phyloP scores from a whole-genome alignment of 495 filamentous ascomycete genomes.

The Viridothelium virens region DNA sequence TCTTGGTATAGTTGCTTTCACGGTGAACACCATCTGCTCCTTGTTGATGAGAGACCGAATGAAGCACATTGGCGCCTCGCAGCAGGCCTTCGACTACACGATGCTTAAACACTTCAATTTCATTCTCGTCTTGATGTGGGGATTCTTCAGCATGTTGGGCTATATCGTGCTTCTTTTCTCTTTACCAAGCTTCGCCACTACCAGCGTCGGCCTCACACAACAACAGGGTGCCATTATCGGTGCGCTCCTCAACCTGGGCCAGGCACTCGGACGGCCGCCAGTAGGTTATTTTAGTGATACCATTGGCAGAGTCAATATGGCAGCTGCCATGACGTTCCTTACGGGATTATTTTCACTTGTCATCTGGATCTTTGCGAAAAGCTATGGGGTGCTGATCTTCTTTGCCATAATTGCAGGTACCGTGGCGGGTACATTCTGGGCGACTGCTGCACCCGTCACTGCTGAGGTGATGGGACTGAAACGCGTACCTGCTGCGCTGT shows the following conservation, averaged over 20 bases:
- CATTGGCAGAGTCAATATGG: conserved; percentile 61
- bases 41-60: conserved; percentile 62
- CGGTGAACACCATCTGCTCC: conserved; percentile 51
- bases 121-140: conserved; percentile 58
- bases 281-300: conserved; percentile 61
- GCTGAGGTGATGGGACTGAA: conserved; percentile 70
- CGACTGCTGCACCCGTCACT: conserved; percentile 61
- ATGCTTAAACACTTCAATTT: conserved; percentile 53
- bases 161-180: conserved; percentile 68
- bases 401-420: conserved; percentile 63
- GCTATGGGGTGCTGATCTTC: conserved; percentile 58
- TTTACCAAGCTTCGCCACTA: conserved; percentile 60
- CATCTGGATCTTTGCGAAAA: conserved; percentile 62
- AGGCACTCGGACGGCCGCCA: conserved; percentile 55
- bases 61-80: conserved; percentile 45
- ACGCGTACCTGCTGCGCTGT: conserved; percentile 62
- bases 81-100: conserved; percentile 24
- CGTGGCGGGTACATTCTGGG: conserved; percentile 69
- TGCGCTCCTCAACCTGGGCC: conserved; percentile 63
- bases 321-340: conserved; percentile 51
- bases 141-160: conserved; percentile 61
- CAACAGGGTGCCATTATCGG: conserved; percentile 62
- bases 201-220: conserved; percentile 53
- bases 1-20: conserved; percentile 53
- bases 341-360: conserved; percentile 54